phyloP scores from a whole-genome alignment of 495 filamentous ascomycete species.

The Aspergillus incahuasiensis region DNA sequence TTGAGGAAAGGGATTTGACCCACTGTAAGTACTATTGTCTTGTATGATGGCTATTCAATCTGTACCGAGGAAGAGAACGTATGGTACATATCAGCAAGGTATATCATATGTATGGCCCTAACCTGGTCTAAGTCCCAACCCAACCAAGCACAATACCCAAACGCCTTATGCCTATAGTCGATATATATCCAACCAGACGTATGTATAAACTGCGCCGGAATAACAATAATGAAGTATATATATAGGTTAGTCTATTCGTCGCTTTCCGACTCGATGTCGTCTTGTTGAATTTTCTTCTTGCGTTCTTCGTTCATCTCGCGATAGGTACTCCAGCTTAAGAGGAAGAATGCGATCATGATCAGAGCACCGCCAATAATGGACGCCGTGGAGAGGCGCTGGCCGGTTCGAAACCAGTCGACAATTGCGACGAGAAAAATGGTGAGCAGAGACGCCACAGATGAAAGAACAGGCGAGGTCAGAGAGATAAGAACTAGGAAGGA shows the following conservation, averaged over 20 bases:
- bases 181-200: not conserved
- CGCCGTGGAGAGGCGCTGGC: conserved; percentile 64
- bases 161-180: not conserved
- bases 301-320: conserved; percentile 85
- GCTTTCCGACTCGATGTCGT: conserved; percentile 39
- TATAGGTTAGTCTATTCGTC: conserved; percentile 34
- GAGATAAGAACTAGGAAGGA: conserved; percentile 89
- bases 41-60: not conserved
- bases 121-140: not conserved
- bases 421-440: conserved; percentile 96
- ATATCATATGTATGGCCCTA: too few relatives aligned
- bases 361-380: conserved; percentile 77
- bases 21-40: too few relatives aligned
- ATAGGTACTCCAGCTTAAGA: conserved; percentile 88
- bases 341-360: conserved; percentile 79
- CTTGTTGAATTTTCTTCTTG: conserved; percentile 47
- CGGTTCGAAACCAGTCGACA: conserved; percentile 80
- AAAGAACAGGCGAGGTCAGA: conserved; percentile 86
- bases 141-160: not conserved
- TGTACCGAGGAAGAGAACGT: not conserved
- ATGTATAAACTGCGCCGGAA: not conserved
- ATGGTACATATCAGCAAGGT: not conserved
- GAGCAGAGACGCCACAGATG: conserved; percentile 83
- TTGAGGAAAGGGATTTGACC: too few relatives aligned
- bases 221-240: not conserved